phyloP scores from a whole-genome alignment of 139 green algal genomes.

The Chlorella ohadii region DNA sequence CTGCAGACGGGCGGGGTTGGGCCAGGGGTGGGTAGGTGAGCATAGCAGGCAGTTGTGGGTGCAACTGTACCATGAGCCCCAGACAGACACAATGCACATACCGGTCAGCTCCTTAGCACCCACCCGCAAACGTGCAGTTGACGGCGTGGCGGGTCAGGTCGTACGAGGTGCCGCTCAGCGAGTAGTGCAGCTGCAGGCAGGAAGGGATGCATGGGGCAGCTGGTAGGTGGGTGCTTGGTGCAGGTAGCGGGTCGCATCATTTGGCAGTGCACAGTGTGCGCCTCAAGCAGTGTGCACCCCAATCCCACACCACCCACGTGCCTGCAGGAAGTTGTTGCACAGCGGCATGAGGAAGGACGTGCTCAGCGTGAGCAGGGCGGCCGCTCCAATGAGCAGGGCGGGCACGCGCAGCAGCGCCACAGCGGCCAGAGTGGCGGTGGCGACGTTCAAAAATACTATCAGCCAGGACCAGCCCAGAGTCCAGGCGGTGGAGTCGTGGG shows the following conservation, averaged over 20 bases:
- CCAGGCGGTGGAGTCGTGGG: neutral
- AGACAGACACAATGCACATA: no score
- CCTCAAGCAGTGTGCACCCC: no score
- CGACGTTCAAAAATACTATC: neutral
- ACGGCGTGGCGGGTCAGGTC: neutral
- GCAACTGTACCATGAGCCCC: no score
- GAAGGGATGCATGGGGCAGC: no score
- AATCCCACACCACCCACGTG: no score
- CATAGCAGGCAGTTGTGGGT: no score
- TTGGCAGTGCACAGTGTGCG: no score
- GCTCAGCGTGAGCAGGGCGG: neutral
- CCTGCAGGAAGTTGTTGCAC: neutral
- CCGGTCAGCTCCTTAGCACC: neutral
- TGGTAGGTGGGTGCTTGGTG: no score
- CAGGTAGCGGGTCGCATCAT: no score
- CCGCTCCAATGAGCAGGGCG: neutral
- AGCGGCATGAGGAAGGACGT: neutral
- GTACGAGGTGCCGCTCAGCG: neutral
- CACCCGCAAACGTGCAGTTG: neutral
- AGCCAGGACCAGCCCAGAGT: neutral
- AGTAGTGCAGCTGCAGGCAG: neutral
- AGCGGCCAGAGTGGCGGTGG: neutral
- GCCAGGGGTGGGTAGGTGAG: no score
- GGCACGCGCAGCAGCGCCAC: neutral
- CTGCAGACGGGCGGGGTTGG: neutral